These are phyloP conservation scores for Harringtonia aguacate DNA, from an alignment of 2,329 filamentous ascomycete species.

Conservation along the genomic window DNA sequence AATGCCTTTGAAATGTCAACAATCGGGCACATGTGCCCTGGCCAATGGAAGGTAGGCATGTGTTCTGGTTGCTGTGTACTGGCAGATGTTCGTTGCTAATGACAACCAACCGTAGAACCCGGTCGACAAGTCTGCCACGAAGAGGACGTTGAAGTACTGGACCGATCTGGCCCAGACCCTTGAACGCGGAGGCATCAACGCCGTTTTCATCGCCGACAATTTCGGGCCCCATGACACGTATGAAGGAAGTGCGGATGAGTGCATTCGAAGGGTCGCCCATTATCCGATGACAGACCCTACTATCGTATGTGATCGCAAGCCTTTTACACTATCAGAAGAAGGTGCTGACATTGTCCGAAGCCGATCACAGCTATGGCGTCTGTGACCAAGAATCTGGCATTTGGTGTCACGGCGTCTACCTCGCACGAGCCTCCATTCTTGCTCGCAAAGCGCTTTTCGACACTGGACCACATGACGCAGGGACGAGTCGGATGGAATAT, in stretches of 20 bases:
- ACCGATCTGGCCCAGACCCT: background rate
- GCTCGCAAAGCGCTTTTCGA: slow-evolving; percentile 6
- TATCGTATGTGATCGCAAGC: background rate
- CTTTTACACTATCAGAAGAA: too few species aligned
- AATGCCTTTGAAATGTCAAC: background rate
- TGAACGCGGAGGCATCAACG: background rate
- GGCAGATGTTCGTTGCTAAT: too few species aligned
- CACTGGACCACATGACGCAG: slow-evolving; percentile 7
- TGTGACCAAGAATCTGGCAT: background rate
- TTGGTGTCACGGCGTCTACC: background rate
- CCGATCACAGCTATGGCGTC: background rate
- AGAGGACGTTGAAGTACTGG: background rate
- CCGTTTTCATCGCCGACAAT: background rate
- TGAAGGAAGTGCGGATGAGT: background rate
- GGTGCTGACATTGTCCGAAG: background rate
- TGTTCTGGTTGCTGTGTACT: too few species aligned
- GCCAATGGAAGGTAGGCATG: background rate
- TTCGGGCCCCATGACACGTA: background rate
- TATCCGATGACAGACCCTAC: background rate
- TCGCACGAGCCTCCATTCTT: slow-evolving; percentile 3
- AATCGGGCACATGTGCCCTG: background rate
- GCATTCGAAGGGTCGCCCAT: background rate
- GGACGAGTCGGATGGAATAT: slow-evolving; percentile 12
- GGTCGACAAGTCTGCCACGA: background rate
- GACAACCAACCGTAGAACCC: too few species aligned